Percentiles rank a stretch among this genome's conserved stretches.
These are phyloP conservation scores for Ligustrum vulgare DNA, from an alignment of 257 asterid genomes.

Conservation along the genomic window DNA sequence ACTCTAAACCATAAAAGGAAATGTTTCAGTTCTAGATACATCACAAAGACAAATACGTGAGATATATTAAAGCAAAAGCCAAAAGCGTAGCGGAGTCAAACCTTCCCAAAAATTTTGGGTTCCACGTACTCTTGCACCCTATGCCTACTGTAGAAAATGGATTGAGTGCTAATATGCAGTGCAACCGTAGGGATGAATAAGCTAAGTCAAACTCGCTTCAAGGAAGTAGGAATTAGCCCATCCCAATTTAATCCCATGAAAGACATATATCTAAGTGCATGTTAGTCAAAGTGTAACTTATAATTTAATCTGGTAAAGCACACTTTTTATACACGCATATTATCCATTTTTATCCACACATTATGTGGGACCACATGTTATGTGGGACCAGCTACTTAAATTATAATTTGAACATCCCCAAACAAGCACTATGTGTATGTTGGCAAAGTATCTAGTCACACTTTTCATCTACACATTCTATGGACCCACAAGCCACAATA, in stretches of 20 bases:
- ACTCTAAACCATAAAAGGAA: not conserved
- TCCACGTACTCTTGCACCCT: not conserved
- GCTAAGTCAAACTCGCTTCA: not conserved
- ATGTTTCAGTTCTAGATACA: not conserved
- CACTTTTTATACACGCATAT: no score
- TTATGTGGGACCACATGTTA: no score
- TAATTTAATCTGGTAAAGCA: no score
- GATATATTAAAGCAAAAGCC: not conserved
- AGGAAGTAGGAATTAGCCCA: not conserved
- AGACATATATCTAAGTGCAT: not conserved
- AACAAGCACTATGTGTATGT: no score
- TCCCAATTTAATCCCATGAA: not conserved
- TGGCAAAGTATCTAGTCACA: no score
- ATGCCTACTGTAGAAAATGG: not conserved
- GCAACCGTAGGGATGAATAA: not conserved
- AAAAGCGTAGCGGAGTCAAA: not conserved
- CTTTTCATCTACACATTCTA: no score
- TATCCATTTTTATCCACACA: no score
- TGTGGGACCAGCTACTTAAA: no score
- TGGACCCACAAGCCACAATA: no score
- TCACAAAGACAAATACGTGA: not conserved
- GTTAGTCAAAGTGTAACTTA: no score
- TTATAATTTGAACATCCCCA: no score
- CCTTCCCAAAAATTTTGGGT: not conserved
- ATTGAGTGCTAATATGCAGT: not conserved